These are phyloP conservation scores for Sarocladiaceae sp. DNA, from an alignment of 2,329 filamentous ascomycete species.

Conservation along the genomic window DNA sequence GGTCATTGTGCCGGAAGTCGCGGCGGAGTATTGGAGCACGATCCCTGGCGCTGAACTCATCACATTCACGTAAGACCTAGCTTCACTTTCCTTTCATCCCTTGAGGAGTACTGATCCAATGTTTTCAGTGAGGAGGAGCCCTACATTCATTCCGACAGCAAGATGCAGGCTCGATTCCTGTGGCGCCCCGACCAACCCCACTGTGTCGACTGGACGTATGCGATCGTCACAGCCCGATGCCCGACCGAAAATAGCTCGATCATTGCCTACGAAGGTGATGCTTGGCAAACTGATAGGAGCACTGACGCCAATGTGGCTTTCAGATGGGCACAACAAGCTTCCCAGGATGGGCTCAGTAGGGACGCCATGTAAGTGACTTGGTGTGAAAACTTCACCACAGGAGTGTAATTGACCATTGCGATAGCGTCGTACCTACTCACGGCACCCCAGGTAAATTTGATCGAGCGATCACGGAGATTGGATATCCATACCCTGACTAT, in stretches of 20 bases:
- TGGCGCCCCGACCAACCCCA: conserved; percentile 8
- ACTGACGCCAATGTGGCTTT: not conserved
- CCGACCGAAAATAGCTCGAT: conserved; percentile 1
- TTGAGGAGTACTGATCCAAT: not conserved
- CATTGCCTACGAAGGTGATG: conserved; percentile 5
- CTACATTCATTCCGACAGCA: conserved; percentile 10
- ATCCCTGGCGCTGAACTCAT: conserved; percentile 7
- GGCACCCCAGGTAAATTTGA: not conserved
- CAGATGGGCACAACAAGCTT: conserved; percentile 1
- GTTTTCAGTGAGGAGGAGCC: conserved; percentile 8
- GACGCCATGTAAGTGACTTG: conserved; percentile 10
- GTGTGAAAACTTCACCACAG: not conserved
- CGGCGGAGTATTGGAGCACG: conserved; percentile 4
- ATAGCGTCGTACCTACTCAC: not conserved
- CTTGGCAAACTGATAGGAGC: not conserved
- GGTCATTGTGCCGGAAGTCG: conserved; percentile 9
- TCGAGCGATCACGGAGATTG: not conserved
- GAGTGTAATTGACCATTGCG: not conserved
- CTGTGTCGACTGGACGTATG: conserved; percentile 7
- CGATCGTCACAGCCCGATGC: conserved; percentile 7
- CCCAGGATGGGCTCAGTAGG: conserved; percentile 8
- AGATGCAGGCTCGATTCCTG: conserved; percentile 10
- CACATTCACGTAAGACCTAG: conserved; percentile 5
- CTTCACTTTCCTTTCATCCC: not conserved
- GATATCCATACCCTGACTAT: not conserved